phyloP scores from a whole-genome alignment of 2,329 filamentous ascomycete species.

The Fusarium metavorans region DNA sequence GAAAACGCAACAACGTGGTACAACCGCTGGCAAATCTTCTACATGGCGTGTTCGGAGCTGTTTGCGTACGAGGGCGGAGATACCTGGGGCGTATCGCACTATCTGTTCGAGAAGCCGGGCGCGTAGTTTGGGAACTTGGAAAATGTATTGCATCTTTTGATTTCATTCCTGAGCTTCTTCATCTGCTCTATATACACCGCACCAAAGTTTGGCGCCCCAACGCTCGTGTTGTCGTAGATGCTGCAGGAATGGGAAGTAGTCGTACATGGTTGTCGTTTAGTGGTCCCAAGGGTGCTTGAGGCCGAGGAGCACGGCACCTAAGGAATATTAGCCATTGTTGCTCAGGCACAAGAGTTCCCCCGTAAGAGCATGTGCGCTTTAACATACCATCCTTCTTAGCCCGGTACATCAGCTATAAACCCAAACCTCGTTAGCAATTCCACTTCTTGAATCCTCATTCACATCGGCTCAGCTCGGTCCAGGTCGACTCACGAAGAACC shows the following conservation, averaged over 20 bases:
- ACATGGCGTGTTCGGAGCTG: conserved; percentile 77
- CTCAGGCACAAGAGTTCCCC: not conserved
- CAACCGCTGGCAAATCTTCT: conserved; percentile 79
- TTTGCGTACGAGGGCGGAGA: conserved; percentile 75
- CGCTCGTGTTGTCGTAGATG: conserved; percentile 19
- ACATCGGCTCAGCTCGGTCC: not conserved
- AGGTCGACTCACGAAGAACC: conserved; percentile 87
- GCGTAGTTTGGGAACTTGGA: not conserved
- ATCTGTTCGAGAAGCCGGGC: conserved; percentile 71
- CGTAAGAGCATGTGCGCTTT: not conserved
- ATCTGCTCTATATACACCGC: conserved; percentile 40
- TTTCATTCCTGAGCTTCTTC: conserved; percentile 28
- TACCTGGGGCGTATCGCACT: conserved; percentile 76
- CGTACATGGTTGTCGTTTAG: conserved; percentile 58
- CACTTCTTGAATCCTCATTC: not conserved
- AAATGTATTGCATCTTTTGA: conserved; percentile 10
- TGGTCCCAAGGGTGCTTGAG: conserved; percentile 98
- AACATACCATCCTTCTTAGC: conserved; percentile 89
- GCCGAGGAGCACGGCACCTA: conserved; percentile 83
- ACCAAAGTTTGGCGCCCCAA: conserved; percentile 13
- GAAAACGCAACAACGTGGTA: conserved; percentile 72
- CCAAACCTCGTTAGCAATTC: conserved; percentile 20
- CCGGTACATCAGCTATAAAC: conserved; percentile 86
- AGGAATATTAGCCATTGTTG: conserved; percentile 23
- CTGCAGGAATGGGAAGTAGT: conserved; percentile 24